Conservation (phyloP, 352 stramenopile genomes). For the Globisporangium camurandrum region DNA sequence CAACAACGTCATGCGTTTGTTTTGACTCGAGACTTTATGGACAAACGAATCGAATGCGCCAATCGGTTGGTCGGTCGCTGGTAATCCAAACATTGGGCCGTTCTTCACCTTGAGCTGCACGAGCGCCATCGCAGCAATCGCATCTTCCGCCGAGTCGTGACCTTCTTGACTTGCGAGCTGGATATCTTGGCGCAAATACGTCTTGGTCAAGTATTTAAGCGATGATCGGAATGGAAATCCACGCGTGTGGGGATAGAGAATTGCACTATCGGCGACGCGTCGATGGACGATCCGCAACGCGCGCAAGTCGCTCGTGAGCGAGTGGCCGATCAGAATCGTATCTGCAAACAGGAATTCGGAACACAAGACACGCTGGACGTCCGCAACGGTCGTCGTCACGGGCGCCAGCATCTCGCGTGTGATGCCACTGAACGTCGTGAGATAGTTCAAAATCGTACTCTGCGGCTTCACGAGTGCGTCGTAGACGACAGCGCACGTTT, state of each 20-base stretch:
- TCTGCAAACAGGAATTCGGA: constrained; percentile 54
- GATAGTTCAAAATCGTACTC: constrained; percentile 85
- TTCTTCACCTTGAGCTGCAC: constrained; percentile 63
- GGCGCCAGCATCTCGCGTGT: constrained; percentile 57
- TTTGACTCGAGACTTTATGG: constrained; percentile 37
- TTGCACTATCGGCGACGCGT: constrained; percentile 63
- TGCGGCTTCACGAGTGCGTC: constrained; percentile 80
- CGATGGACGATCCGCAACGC: constrained; percentile 70
- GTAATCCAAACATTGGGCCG: constrained; percentile 67
- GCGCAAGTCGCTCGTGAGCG: constrained; percentile 78
- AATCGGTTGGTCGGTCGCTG: constrained; percentile 23
- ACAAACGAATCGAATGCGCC: constrained; percentile 60
- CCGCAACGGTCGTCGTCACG: constrained; percentile 49
- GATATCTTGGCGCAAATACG: constrained; percentile 72
- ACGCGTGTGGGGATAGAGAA: constrained; percentile 79
- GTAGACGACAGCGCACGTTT: constrained; percentile 52
- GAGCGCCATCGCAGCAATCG: constrained; percentile 69
- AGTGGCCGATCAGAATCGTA: constrained; percentile 83
- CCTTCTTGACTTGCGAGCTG: constrained; percentile 49
- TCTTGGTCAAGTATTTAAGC: constrained; percentile 80
- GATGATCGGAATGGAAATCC: constrained; percentile 79
- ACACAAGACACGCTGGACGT: constrained; percentile 62
- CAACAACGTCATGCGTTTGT: constrained; percentile 49
- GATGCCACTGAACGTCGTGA: constrained; percentile 88
- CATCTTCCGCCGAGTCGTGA: constrained; percentile 83